A percentile compares a stretch with the other conserved stretches of the same genome.
Conservation (phyloP, 495 filamentous ascomycete species). For the Podospora anserina region DNA sequence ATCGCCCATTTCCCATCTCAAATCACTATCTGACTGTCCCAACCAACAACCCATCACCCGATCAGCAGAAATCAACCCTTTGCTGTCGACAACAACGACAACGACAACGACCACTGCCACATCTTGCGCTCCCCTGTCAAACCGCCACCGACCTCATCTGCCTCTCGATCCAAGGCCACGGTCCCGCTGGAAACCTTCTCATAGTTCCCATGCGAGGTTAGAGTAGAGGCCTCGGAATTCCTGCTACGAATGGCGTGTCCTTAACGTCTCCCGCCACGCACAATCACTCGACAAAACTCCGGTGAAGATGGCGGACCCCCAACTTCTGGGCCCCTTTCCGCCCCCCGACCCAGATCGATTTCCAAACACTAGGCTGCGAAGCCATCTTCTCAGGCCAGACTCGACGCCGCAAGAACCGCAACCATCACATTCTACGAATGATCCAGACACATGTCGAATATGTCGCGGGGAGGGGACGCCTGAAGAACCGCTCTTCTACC, state of each 20-base stretch:
- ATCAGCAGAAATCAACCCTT: too few species aligned
- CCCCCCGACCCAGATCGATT: conserved; percentile 13
- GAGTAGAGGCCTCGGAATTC: not conserved
- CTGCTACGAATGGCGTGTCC: not conserved
- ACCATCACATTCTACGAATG: conserved; percentile 5
- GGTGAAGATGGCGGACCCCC: not conserved
- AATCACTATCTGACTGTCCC: too few species aligned
- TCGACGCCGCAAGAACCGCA: not conserved
- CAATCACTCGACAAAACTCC: not conserved
- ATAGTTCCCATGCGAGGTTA: not conserved
- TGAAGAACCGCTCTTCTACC: conserved; percentile 92
- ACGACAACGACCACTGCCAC: too few species aligned
- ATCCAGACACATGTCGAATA: conserved; percentile 87
- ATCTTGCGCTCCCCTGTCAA: too few species aligned
- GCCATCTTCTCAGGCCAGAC: conserved; percentile 4
- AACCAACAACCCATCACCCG: too few species aligned
- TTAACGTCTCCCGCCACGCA: not conserved
- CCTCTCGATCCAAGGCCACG: not conserved
- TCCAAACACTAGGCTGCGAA: conserved; percentile 29
- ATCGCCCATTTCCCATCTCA: not conserved
- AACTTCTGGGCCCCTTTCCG: not conserved
- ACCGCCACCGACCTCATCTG: not conserved
- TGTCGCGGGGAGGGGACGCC: conserved; percentile 82
- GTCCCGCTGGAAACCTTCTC: not conserved
- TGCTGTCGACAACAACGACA: too few species aligned